Base-by-base conservation (phyloP, 768 basidiomycete species). In the Amylocystis lapponica region DNA sequence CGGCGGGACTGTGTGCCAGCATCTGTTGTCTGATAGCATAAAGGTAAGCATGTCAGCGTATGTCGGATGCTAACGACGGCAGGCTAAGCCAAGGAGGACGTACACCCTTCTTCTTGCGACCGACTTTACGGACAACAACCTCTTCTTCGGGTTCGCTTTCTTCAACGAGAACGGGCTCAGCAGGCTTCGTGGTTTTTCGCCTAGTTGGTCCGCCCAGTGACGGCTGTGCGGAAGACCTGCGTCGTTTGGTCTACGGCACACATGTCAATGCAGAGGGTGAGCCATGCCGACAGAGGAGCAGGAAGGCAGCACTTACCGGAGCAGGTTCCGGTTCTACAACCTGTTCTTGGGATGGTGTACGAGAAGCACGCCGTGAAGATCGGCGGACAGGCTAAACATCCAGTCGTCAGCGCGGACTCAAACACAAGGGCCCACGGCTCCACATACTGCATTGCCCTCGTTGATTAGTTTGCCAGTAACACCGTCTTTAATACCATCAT, bases 401-500 rank as follows among this genome's bases (percentile, higher is more conserved):
- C n/a, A 4, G 26, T 27, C 29, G 33, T 31, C n/a, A n/a, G n/a
- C n/a, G 50, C 38, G 27, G 43, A n/a, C 25, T 25, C 10, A 26
- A 48, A 48, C 39, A 41, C 11, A 5, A 26, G 4, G 29, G 25
- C 10, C 8, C 31, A 42, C 14, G 22, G 14, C 34, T 32, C 14
- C 29, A 46, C 48, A 23, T 11, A 79, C 81, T 68, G 72, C 74
- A 36, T 59, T 55, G 37, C 62, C 66, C 34, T 66, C 70, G 53
- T 63, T 69, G 46, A 91, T 61, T 27, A 75, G 81, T 58, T 73
- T 63, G n/a, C 89, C 89, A 6, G 89, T 90, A n/a, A 80, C 49
- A 17, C 89, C 89, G 60, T 92, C 86, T 29, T 69, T 78, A 40
- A 92, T 91, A 4, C 88, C 89, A 43, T 87, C 81, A 47, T 86